A percentile compares a stretch with the other conserved stretches of the same genome.
Conservation (phyloP, 768 basidiomycete species). For the Rubroboletus satanas region DNA sequence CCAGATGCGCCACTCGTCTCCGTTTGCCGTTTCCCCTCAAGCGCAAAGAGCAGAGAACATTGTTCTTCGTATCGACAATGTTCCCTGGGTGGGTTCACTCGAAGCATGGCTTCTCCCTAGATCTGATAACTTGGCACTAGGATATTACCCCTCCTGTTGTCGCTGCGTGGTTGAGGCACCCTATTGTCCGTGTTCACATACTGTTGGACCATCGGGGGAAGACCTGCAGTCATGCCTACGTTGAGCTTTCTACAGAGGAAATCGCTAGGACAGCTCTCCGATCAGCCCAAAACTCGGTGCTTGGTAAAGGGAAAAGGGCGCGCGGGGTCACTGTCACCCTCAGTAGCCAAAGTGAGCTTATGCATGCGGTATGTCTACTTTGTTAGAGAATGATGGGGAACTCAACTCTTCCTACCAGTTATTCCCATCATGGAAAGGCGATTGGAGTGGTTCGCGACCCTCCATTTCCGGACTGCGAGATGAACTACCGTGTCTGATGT, state of each 20-base stretch:
- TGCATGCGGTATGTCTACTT: slow-evolving; percentile 56
- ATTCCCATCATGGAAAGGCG: slow-evolving; percentile 78
- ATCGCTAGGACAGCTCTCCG: slow-evolving; percentile 66
- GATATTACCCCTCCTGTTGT: slow-evolving; percentile 82
- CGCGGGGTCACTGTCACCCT: slow-evolving; percentile 82
- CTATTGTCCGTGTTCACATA: slow-evolving; percentile 62
- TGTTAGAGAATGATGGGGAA: background rate
- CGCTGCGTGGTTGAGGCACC: slow-evolving; percentile 63
- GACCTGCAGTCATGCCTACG: slow-evolving; percentile 80
- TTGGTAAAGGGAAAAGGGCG: slow-evolving; percentile 74
- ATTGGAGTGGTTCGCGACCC: slow-evolving; percentile 65
- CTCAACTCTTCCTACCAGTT: slow-evolving; percentile 40
- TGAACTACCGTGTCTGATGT: slow-evolving; percentile 59
- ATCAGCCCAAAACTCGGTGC: slow-evolving; percentile 48
- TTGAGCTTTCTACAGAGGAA: slow-evolving; percentile 61
- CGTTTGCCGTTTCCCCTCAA: slow-evolving; percentile 13
- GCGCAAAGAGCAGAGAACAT: slow-evolving; percentile 37
- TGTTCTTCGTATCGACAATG: slow-evolving; percentile 82
- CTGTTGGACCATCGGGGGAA: slow-evolving; percentile 80
- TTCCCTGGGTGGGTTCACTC: slow-evolving; percentile 67
- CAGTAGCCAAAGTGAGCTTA: slow-evolving; percentile 76
- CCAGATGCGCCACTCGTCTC: slow-evolving; percentile 16
- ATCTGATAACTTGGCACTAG: slow-evolving; percentile 35
- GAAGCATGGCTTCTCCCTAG: background rate
- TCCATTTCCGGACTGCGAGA: slow-evolving; percentile 61